Conservation (phyloP, 441 rosid genomes). For the Sinapis alba region DNA sequence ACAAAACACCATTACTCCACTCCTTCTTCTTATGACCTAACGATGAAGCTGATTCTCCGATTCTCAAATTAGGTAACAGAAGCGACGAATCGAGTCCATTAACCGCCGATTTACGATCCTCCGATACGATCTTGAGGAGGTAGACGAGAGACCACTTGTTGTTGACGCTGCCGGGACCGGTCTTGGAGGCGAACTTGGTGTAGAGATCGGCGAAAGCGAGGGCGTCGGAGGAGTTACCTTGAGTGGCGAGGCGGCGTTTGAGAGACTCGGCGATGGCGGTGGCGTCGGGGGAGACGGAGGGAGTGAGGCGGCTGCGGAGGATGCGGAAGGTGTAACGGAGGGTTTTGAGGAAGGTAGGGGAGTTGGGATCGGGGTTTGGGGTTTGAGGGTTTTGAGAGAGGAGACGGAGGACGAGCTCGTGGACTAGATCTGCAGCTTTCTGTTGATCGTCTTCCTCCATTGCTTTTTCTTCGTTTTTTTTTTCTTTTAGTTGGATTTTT, state of each 20-base stretch:
- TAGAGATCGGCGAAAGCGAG: constrained; percentile 83
- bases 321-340: constrained; percentile 81
- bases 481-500: background rate
- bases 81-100: constrained; percentile 47
- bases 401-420: constrained; percentile 77
- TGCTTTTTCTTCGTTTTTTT: background rate
- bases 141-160: constrained; percentile 91
- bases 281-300: constrained; percentile 77
- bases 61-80: constrained; percentile 62
- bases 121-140: constrained; percentile 77
- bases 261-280: constrained; percentile 85
- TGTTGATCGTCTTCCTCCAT: constrained; percentile 81
- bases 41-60: constrained; percentile 38
- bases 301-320: constrained; percentile 83
- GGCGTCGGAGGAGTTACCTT: constrained; percentile 87
- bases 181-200: constrained; percentile 71
- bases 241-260: constrained; percentile 94
- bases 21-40: constrained; percentile 46
- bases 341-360: constrained; percentile 55
- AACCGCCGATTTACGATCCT: constrained; percentile 53
- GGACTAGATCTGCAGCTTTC: constrained; percentile 75
- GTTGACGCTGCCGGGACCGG: constrained; percentile 81
- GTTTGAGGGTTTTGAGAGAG: constrained; percentile 55
- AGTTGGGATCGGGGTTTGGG: constrained; percentile 50
- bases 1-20: constrained; percentile 75